Evolutionary conservation across 768 basidiomycete genomes (phyloP).

Genomic region (Termitomyces sp.): DNA sequence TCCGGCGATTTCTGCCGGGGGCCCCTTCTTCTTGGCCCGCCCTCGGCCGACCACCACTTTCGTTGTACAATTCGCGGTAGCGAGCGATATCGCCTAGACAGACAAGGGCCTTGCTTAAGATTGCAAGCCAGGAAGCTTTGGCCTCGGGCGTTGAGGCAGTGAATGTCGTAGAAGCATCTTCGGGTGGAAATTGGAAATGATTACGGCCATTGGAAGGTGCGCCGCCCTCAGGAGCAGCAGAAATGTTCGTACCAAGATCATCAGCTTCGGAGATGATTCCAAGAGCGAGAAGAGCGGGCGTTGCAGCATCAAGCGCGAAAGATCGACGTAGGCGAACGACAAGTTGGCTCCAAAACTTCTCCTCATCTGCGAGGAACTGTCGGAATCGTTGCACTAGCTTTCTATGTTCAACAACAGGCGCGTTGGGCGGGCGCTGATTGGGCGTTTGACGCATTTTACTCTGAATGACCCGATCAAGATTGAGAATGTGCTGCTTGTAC

Average conservation of each 20-base stretch:
- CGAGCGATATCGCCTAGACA: constrained; percentile 93
- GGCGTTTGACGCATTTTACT: constrained; percentile 31
- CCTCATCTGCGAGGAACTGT: constrained; percentile 85
- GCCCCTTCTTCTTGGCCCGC: constrained; percentile 63
- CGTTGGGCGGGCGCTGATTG: constrained; percentile 37
- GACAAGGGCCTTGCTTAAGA: constrained; percentile 82
- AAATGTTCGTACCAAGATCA: constrained; percentile 18
- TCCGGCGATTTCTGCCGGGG: constrained; percentile 34
- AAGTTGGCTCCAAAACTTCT: constrained; percentile 86
- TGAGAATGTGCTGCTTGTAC: constrained; percentile 72
- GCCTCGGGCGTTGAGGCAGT: constrained; percentile 41
- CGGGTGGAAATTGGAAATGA: constrained; percentile 59
- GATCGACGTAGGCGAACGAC: constrained; percentile 68
- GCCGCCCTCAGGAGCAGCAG: constrained; percentile 16
- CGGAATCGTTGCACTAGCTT: constrained; percentile 85
- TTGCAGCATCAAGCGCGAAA: constrained; percentile 64
- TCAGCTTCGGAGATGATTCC: constrained; percentile 42
- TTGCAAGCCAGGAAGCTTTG: constrained; percentile 59
- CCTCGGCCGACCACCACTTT: constrained; percentile 55
- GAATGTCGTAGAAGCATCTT: constrained; percentile 33
- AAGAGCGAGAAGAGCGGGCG: constrained; percentile 49
- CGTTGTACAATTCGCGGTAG: constrained; percentile 88
- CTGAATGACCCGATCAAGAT: constrained; percentile 55
- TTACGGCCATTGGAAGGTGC: constrained; percentile 39
- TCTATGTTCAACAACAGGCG: constrained; percentile 62